phyloP scores from a whole-genome alignment of 257 asterid species.

The Fraxinus pennsylvanica region DNA sequence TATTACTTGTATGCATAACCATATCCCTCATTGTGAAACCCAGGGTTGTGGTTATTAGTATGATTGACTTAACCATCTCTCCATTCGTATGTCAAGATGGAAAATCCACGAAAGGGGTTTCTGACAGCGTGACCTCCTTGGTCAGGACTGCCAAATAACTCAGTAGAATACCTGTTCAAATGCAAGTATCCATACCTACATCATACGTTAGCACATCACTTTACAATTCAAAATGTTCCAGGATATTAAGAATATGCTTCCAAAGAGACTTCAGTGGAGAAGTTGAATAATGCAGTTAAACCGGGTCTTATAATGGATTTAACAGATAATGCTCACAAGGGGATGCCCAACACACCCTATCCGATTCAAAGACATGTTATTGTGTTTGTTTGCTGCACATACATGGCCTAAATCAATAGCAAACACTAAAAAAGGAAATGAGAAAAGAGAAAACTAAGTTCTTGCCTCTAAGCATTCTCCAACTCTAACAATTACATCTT shows the following conservation, averaged over 20 bases:
- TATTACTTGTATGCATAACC: not conserved
- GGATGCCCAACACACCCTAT: not conserved
- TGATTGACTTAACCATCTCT: constrained; percentile 8
- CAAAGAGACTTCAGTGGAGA: not conserved
- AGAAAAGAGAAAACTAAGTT: constrained; percentile 26
- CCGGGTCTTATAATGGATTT: not conserved
- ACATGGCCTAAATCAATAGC: constrained; percentile 14
- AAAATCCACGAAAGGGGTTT: not conserved
- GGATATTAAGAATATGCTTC: constrained; percentile 1
- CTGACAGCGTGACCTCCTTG: not conserved
- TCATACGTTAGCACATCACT: not conserved
- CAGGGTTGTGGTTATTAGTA: constrained; percentile 18
- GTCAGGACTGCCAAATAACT: constrained; percentile 2
- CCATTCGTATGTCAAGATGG: not conserved
- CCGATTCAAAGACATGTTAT: not conserved
- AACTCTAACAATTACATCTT: constrained; percentile 82
- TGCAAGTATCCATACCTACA: not conserved
- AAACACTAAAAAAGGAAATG: constrained; percentile 24
- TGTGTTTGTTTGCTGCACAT: not conserved
- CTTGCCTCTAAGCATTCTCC: constrained; percentile 95
- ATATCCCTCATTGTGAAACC: constrained; percentile 3
- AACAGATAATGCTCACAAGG: not conserved
- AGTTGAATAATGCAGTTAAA: not conserved
- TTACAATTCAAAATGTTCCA: constrained; percentile 14
- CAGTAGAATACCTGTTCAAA: not conserved